Base-by-base conservation (phyloP, 2,329 filamentous ascomycete species). In the Hansfordia pulvinata region DNA sequence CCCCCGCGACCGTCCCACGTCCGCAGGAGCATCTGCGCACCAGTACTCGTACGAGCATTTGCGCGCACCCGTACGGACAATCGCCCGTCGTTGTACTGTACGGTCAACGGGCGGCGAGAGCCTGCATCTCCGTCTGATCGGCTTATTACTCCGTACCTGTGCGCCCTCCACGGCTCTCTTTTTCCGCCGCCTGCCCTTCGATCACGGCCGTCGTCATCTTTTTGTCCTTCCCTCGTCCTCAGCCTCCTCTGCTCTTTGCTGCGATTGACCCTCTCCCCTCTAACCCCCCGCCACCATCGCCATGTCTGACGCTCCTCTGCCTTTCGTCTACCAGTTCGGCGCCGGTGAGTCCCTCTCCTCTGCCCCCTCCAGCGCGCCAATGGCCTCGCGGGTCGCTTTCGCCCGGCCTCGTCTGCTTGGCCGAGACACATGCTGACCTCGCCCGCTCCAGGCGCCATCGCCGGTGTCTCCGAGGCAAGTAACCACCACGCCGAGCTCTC, bases 401-500 rank as follows among this genome's bases (percentile, higher is more conserved):
- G 11, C 8, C 5, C 11, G 8, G 22, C 8, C 13, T 9, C 9
- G 6, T 16, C 5, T 14, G 38, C 48, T 52, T 33, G 54, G 40
- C 31, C 26, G 29, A 32, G 18, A 35, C 26, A 29, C 17, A 20
- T 28, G 34, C 48, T 45, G 42, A 49, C 44, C 35, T 19, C n/a
- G n/a, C n/a, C n/a, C 22, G 35, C 34, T 41, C 19, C 43, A 82
- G 77, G 79, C 62, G 90, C 90, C 52, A 81, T 98, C 51, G 90
- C 90, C 49, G 90, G 90, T 66, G 86, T 98, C 39, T 96, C 88
- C 44, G 90, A 98, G 72, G 85, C 86, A 64, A 58, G 76, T 61
- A 6, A 4, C 6, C 7, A 6, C 7, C 4, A 14, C 14, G 13
- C 4, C 14, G 14, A 10, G 5, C n/a, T 23, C 12, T 6, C 6